These are phyloP conservation scores for Solanum hybrid DNA, from an alignment of 305 asterid genomes.

Conservation along the genomic window DNA sequence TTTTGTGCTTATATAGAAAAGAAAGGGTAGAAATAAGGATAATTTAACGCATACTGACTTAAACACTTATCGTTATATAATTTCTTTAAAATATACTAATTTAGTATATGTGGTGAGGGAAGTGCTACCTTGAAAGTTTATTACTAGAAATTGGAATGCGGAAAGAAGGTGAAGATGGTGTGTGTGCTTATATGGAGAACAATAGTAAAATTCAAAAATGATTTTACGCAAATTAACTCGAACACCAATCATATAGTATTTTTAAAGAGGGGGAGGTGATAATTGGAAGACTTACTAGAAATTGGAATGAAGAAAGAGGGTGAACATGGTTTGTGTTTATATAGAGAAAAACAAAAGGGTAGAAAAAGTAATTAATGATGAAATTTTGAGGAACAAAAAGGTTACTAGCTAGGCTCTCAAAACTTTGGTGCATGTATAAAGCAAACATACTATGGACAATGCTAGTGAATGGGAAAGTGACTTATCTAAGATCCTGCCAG, in stretches of 20 bases:
- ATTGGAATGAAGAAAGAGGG: background rate
- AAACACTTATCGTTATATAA: too few relatives aligned
- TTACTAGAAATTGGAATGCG: too few relatives aligned
- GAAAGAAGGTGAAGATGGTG: too few relatives aligned
- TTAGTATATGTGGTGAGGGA: too few relatives aligned
- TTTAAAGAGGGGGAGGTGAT: background rate
- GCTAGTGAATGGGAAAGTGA: background rate
- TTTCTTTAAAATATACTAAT: too few relatives aligned
- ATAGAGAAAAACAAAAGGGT: background rate
- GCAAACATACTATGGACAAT: background rate
- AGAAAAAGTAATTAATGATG: background rate
- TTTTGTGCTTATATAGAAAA: too few relatives aligned
- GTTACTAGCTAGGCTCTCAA: background rate
- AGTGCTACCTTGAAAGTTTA: too few relatives aligned
- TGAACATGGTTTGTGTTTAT: background rate
- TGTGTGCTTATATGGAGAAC: background rate
- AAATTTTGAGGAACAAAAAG: background rate
- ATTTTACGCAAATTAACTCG: background rate
- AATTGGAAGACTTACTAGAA: background rate
- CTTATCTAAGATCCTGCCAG: background rate
- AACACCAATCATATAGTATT: background rate
- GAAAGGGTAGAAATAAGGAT: too few relatives aligned
- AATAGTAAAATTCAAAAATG: background rate
- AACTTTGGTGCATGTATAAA: background rate
- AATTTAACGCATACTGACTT: too few relatives aligned